Base-by-base conservation (phyloP, 495 filamentous ascomycete genomes). In the Aspergillus homomorphus region DNA sequence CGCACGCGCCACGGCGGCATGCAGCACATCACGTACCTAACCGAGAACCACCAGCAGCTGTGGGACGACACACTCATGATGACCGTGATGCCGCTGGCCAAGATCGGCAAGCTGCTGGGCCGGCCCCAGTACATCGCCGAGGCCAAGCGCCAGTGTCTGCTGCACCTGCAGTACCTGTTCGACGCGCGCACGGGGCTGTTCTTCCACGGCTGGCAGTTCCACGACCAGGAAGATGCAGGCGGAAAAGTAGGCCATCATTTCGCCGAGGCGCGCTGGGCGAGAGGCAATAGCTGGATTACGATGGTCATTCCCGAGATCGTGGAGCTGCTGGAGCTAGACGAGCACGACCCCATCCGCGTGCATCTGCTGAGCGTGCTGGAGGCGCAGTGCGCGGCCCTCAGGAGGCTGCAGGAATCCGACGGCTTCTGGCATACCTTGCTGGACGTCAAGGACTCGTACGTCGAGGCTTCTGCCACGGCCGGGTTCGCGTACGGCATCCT, bases 31-130 rank as follows among this genome's bases (percentile, higher is more conserved):
- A 90, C 88, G 15, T 89, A 88, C 51, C 64, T 85, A 30, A 77
- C 80, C 0, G 76, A 79, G 30, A 88, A 91, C 68, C 75, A 81
- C 24, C 77, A 88, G 64, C 85, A 90, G 67, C 73, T 90, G 48
- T 91, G 88, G 88, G 88, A 89, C 56, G 88, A 91, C 62, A 91
- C 88, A 20, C 76, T 90, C 45, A 90, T 91, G 87, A 91, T 91
- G 88, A 89, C 86, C 12, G 87, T 88, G 1, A 69, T 90, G 72
- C 88, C 88, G 7, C 76, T 90, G 1, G 87, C 87, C 16, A 91
- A 90, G 73, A 90, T 90, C 52, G 88, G 88, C 1, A 77, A 82
- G 49, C 68, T 90, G 15, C 75, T 91, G 4, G 73, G 77, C 52
- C 75, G 86, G 1, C 83, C 83, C 0, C 77, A 84, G 50, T 90